These are phyloP conservation scores for Venturia carpophila DNA, from an alignment of 2,329 filamentous ascomycete genomes.

Conservation along the genomic window DNA sequence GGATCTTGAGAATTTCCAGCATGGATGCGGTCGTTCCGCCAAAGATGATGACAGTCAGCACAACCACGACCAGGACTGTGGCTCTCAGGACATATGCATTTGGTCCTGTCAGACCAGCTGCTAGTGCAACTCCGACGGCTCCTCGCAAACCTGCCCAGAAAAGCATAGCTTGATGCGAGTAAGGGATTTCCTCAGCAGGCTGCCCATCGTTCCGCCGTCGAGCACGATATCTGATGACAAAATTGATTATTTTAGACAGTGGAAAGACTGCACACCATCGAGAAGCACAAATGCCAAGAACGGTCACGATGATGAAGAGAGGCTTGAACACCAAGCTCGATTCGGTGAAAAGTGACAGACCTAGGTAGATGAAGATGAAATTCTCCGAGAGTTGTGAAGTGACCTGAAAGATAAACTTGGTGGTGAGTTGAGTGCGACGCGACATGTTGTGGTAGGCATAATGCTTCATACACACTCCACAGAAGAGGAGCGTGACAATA, in stretches of 20 bases:
- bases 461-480: constrained; percentile 95
- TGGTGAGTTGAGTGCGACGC: constrained; percentile 89
- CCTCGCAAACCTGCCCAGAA: constrained; percentile 97
- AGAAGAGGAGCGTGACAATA: constrained; percentile 94
- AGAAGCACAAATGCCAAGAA: constrained; percentile 83
- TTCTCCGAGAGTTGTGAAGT: constrained; percentile 94
- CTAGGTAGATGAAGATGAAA: constrained; percentile 99
- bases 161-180: constrained; percentile 98
- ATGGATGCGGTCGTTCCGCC: constrained; percentile 95
- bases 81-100: constrained; percentile 79
- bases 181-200: constrained; percentile 78
- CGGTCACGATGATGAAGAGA: constrained; percentile 86
- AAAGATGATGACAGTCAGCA: constrained; percentile 97
- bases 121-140: constrained; percentile 89
- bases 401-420: constrained; percentile 94
- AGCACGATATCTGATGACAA: constrained; percentile 81
- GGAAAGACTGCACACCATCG: constrained; percentile 94
- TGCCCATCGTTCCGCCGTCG: constrained; percentile 62
- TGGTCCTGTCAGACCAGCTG: constrained; percentile 74
- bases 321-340: constrained; percentile 83
- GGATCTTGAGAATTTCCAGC: constrained; percentile 94
- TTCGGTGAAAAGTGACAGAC: constrained; percentile 89
- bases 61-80: constrained; percentile 94
- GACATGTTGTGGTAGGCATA: constrained; percentile 99
- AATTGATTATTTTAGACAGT: constrained; percentile 81